Base-by-base conservation (phyloP, 768 basidiomycete species). In the Hebeloma cylindrosporum region DNA sequence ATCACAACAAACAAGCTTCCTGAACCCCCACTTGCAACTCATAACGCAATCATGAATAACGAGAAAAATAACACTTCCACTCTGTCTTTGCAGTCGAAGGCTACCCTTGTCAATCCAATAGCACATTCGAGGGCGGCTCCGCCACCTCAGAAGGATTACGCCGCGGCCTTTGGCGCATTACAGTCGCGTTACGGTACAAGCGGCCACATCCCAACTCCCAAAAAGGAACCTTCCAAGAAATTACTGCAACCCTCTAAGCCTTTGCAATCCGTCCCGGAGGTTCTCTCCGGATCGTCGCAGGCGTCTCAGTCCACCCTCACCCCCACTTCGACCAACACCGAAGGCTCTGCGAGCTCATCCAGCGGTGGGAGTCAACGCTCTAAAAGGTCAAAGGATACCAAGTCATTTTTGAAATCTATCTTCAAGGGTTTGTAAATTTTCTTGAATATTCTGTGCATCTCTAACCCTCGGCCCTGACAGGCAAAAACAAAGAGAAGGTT, bases 141-240 rank as follows among this genome's bases (percentile, higher is more conserved):
- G 10, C 50, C 38, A 5, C 60, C 59, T n/a, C 61, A 54, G 10
- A 70, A 70, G 40, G 66, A 72, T 43, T 72, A 60, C 42, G 60
- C 62, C 8, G 68, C 64, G 3, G 71, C 71, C 1, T 51, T 72
- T 2, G 64, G 59, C 5, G 50, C 59, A 2, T 52, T 70, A 11
- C 69, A 69, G 46, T 65, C 62, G 1, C 59, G 65, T 41, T 72
- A 70, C 30, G 70, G 70, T 7, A 63, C 58, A 7, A 51, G 54
- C 2, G 65, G 28, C 3, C 40, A 42, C 23, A 21, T 67, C 11
- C 65, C 69, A 4, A 59, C 49, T n/a, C 66, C 64, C 1, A 67
- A 67, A 42, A 42, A 46, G 31, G 45, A 52, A 3, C 50, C 65
- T 1, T 63, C 61, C 3, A 56, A 52, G 20, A 63, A 61, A 37